Percentiles rank a stretch among this genome's conserved stretches.
These are phyloP conservation scores for Neurospora terricola DNA, from an alignment of 495 filamentous ascomycete species.

Conservation along the genomic window DNA sequence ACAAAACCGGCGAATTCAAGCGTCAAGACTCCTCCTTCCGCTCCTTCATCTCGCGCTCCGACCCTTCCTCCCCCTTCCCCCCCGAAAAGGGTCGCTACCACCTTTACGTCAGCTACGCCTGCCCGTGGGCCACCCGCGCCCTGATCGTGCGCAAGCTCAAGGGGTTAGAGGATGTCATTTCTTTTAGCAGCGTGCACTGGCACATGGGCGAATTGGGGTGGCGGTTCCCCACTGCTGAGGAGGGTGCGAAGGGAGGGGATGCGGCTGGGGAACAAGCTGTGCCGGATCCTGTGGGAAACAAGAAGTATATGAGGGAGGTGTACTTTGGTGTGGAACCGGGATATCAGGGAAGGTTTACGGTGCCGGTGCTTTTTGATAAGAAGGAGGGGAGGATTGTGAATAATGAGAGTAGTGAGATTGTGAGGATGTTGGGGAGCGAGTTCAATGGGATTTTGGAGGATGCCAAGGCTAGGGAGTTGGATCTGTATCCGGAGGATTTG, in stretches of 20 bases:
- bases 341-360: constrained; percentile 69
- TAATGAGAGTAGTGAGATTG: constrained; percentile 80
- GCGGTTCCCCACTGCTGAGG: constrained; percentile 61
- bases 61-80: constrained; percentile 49
- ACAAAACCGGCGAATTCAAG: constrained; percentile 84
- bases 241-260: constrained; percentile 46
- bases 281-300: constrained; percentile 55
- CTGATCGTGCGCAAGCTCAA: constrained; percentile 71
- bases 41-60: constrained; percentile 52
- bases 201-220: constrained; percentile 58
- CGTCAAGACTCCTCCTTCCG: constrained; percentile 63
- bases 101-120: constrained; percentile 64
- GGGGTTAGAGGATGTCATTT: constrained; percentile 63
- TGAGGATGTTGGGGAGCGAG: constrained; percentile 52
- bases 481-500: constrained; percentile 48
- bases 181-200: constrained; percentile 59
- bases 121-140: constrained; percentile 77
- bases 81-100: constrained; percentile 69
- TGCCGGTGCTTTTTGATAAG: constrained; percentile 72
- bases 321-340: constrained; percentile 59
- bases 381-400: constrained; percentile 63
- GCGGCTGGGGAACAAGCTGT: constrained; percentile 38
- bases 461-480: constrained; percentile 30
- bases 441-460: constrained; percentile 50
- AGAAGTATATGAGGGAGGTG: constrained; percentile 54